Evolutionary conservation across 176 grass and related monocot genomes (phyloP), one percentile per base, ranked within the genome.

Genomic region (Juncus inflexus): DNA sequence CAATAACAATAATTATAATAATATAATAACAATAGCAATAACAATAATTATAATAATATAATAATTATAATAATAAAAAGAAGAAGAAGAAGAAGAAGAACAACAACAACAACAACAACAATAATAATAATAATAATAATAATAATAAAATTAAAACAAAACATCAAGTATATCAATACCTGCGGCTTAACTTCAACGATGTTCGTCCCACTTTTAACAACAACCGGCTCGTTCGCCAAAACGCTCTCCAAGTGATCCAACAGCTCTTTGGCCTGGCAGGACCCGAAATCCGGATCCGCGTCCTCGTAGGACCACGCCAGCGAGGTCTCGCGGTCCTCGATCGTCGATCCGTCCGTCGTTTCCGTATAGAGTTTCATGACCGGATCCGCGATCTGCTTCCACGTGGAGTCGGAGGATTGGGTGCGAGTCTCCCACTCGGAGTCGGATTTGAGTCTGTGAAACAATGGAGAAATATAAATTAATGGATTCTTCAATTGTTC

Each of bases 181-280:
- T 97, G 87, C 2, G 92, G 92, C 64, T 91, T 97, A 50, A 90
- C 87, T 54, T 81, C 87, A 4, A 97, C 87, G 2, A 77, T 86
- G 54, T 89, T 81, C 6, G 38, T 6, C 4, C 81, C 86, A 1
- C 19, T 28, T 1, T 28, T 28, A 1, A 28, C 19, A 28, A 28
- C 19, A 28, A 28, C 19, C 19, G 87, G 92, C 9, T 91, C 92
- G 36, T 91, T 97, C 0, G 87, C 52, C 2, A 97, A 78, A 15
- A 89, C 92, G 2, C 87, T 89, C 62, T 86, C 87, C 7, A 97
- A 77, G 37, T 97, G 92, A 65, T 89, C 77, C 11, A 97, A 80
- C 11, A 97, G 92, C 66, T 91, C 92, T 77, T 97, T 97, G 1
- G 92, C 92, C 54, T 91, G 92, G 66, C 92, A 97, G 35, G 92